Base-by-base conservation (phyloP, 148 eudicot genomes). In the Vaccinium darrowii region DNA sequence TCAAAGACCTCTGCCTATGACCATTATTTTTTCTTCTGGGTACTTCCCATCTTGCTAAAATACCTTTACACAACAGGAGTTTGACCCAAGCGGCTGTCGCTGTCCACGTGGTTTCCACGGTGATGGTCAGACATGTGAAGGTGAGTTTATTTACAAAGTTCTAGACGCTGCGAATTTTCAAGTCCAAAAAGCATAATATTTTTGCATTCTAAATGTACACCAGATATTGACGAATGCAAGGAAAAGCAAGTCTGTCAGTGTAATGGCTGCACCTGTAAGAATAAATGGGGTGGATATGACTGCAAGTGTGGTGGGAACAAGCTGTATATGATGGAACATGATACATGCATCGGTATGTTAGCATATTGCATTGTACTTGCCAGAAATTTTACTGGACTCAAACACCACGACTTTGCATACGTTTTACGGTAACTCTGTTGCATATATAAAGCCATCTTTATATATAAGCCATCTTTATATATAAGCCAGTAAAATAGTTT, bases 141-240 rank as follows among this genome's bases (percentile, higher is more conserved):
- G 99, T 97, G 84, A 30, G 60, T 71, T 60, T 77, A 25, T 72
- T 30, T 80, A 9, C 69, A 19, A 12, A 43, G 15, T 50, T 16
- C 47, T 23, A 47, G 2, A 14, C 30, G 43, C 14, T 16, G 9
- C 30, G 7, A 39, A 15, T 3, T 27, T 67, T 3, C 52, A 18
- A 43, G 19, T 49, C n/a, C 56, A 13, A 51, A 80, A 65, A 43
- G 1, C 43, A 52, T 21, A 36, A 9, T 8, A 81, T 54, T 25
- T 76, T 13, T 19, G 75, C 27, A 51, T 49, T 65, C 39, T 74
- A 39, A 18, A 30, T n/a, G 60, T 78, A 33, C 15, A 15, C 27
- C 88, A 97, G 99, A 97, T 86, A 86, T 94, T 51, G 89, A 97
- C 49, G 99, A 97, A 86, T 97, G 99, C 87, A 90, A 89, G 86